A percentile compares a stretch with the other conserved stretches of the same genome.
Evolutionary conservation across 352 stramenopile species (phyloP).

Genomic region (Pythium aquatile): DNA sequence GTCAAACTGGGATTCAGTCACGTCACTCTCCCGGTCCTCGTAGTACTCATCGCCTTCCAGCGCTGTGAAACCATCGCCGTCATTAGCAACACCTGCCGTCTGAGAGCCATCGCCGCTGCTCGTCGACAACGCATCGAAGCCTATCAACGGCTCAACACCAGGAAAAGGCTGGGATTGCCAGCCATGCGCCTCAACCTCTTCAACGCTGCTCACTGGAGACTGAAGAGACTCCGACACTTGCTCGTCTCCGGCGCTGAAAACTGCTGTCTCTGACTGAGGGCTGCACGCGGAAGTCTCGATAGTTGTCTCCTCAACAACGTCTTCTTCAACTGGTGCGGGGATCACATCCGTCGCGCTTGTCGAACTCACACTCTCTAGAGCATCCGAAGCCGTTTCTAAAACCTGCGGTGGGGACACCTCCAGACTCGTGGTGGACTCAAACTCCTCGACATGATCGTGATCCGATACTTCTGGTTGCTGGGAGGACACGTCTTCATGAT

Average conservation of each 20-base stretch:
- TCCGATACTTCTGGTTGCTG: neutral
- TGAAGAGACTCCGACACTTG: neutral
- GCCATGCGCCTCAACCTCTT: neutral
- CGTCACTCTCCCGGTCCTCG: neutral
- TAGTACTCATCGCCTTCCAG: neutral
- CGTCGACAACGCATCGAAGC: neutral
- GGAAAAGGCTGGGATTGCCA: neutral
- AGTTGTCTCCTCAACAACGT: neutral
- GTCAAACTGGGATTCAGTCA: neutral
- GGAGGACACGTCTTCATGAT: neutral
- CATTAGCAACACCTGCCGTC: neutral
- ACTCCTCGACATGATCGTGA: neutral
- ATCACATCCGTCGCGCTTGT: neutral
- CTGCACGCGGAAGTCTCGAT: neutral
- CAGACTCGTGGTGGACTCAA: no score
- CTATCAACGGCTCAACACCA: neutral
- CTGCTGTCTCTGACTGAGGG: neutral
- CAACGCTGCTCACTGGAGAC: neutral
- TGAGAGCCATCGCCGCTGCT: neutral
- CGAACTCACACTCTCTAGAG: neutral
- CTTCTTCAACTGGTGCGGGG: neutral
- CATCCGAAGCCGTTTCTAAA: neutral
- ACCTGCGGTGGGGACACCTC: neutral
- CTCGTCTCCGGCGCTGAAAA: neutral
- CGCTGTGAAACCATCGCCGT: neutral